phyloP scores from a whole-genome alignment of 2,329 filamentous ascomycete species.

The Colletotrichum orchidophilum region DNA sequence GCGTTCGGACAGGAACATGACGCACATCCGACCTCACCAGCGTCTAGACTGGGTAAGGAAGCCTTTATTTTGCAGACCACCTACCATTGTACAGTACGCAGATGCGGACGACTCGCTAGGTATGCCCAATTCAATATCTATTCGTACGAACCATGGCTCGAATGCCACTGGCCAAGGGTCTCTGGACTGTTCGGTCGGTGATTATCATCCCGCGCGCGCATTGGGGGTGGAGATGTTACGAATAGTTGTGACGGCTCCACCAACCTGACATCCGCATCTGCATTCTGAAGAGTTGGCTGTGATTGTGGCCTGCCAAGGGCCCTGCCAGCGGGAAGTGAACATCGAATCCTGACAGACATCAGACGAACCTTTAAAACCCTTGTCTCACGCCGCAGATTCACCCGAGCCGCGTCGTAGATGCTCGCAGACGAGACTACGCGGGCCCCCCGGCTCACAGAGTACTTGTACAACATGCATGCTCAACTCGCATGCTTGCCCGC shows the following conservation, averaged over 20 bases:
- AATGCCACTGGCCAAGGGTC: conserved; percentile 1
- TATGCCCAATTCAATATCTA: not conserved
- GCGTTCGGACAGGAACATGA: conserved; percentile 7
- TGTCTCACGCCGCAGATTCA: conserved; percentile 10
- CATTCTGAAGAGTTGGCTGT: conserved; percentile 15
- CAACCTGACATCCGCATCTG: conserved; percentile 32
- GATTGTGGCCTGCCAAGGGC: conserved; percentile 9
- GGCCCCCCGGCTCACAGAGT: not conserved
- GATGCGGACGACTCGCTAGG: too few relatives aligned
- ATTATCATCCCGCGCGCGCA: conserved; percentile 31
- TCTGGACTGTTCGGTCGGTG: conserved; percentile 12
- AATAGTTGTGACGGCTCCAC: conserved; percentile 28
- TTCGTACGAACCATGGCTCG: not conserved
- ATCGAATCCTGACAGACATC: conserved; percentile 24
- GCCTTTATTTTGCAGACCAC: not conserved
- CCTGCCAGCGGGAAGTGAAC: conserved; percentile 1
- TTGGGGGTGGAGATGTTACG: conserved; percentile 32
- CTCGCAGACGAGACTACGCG: not conserved
- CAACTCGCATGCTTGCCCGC: not conserved
- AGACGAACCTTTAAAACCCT: conserved; percentile 23
- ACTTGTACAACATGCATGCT: not conserved
- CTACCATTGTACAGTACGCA: too few relatives aligned
- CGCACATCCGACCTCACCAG: conserved; percentile 25
- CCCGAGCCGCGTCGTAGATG: conserved; percentile 7
- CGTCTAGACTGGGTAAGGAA: conserved; percentile 7